Evolutionary conservation across 805 yeast genomes (phyloP).

Genomic region (Candida tammaniensis): DNA sequence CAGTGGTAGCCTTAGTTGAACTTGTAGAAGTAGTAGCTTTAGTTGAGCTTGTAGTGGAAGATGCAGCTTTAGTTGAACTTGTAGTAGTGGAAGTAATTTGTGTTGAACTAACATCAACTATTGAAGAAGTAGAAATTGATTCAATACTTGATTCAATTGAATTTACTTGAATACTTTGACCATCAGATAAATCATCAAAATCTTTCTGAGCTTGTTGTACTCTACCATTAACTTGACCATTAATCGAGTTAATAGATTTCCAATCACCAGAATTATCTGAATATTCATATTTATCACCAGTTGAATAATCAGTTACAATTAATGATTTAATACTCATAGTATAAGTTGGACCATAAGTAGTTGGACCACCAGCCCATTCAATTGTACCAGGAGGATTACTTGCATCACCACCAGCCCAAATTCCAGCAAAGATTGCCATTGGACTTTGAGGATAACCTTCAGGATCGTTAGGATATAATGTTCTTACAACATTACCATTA

Average conservation of each 20-base stretch:
- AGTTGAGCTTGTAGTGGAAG: slow-evolving; percentile 2
- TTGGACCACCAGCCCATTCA: slow-evolving; percentile 78
- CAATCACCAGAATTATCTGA: slow-evolving; percentile 55
- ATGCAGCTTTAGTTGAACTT: background rate
- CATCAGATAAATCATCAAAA: slow-evolving; percentile 30
- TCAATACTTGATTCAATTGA: slow-evolving; percentile 3
- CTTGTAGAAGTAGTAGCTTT: slow-evolving; percentile 1
- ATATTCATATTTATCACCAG: slow-evolving; percentile 58
- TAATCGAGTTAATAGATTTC: slow-evolving; percentile 54
- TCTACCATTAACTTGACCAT: slow-evolving; percentile 65
- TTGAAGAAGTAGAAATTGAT: slow-evolving; percentile 1
- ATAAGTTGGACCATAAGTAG: slow-evolving; percentile 70
- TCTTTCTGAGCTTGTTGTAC: slow-evolving; percentile 36
- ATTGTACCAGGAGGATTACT: slow-evolving; percentile 64
- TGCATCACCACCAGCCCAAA: slow-evolving; percentile 84
- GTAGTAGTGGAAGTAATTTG: slow-evolving; percentile 2
- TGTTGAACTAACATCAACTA: too few relatives aligned
- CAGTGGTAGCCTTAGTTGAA: background rate
- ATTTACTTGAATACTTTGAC: slow-evolving; percentile 19
- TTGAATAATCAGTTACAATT: slow-evolving; percentile 65
- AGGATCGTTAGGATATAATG: slow-evolving; percentile 48
- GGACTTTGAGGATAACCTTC: slow-evolving; percentile 92
- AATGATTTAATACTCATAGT: slow-evolving; percentile 60
- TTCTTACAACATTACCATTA: slow-evolving; percentile 69
- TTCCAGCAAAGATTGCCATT: slow-evolving; percentile 65